Base-by-base conservation (phyloP, 2,329 filamentous ascomycete genomes). In the Neonectria magnoliae region DNA sequence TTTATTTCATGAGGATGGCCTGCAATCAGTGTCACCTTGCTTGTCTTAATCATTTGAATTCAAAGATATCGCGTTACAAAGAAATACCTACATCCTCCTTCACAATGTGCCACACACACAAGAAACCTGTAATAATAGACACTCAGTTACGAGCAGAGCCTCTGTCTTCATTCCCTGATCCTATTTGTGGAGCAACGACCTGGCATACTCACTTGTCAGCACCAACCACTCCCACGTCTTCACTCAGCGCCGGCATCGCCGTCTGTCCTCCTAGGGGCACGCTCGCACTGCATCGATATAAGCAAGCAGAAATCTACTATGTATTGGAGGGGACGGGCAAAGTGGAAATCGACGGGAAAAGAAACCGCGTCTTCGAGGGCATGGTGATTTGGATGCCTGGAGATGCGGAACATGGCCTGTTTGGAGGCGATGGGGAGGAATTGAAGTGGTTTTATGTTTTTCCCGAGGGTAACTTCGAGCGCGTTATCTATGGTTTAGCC, bases 301-400 rank as follows among this genome's bases (percentile, higher is more conserved):
- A 63, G 5, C 73, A 75, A 45, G 62, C 73, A 16, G 73, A 75
- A 41, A 61, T 75, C 2, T 75, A 75, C 48, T 75, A 70, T 54
- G 57, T 75, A 4, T 31, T 75, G 4, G 59, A 52, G 1, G 73
- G 73, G 2, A 53, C 53, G 0, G 73, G 73, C 0, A 56, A 73
- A 38, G 65, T 75, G 1, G 70, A 75, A 42, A 55, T 73, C 2
- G 57, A 68, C 1, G 68, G 71, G 5, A 41, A 58, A 36, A 50
- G 68, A 48, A 51, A 58, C 14, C 27, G 48, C 1, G 70, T 73
- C 13, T 53, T 61, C 3, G 65, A 68, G 4, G 68, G 60, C 4
- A 72, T 57, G 10, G 54, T 73, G 5, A 2, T 73, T 3, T 73
- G 71, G 70, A 68, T 73, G 14, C 71, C 70, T 0, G 71, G 70